Conservation (phyloP, 140 eudicot genomes). For the Oenanthe javanica region DNA sequence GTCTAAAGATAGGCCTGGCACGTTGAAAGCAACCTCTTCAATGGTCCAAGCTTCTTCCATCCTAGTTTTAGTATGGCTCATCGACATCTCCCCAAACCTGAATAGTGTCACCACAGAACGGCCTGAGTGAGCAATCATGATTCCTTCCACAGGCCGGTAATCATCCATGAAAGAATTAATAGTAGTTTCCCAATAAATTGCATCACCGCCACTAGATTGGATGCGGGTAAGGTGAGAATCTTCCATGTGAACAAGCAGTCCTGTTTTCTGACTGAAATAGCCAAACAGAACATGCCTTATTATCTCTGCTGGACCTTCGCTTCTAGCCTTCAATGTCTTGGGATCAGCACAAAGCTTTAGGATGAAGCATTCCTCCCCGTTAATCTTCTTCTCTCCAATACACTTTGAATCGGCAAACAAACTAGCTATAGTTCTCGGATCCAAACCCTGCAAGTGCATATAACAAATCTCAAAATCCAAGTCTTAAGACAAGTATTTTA, state of each 20-base stretch:
- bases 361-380: slow-evolving; percentile 85
- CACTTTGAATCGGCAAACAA: slow-evolving; percentile 74
- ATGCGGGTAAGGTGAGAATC: slow-evolving; percentile 91
- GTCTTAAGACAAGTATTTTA: neutral
- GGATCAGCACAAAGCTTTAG: slow-evolving; percentile 74
- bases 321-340: slow-evolving; percentile 59
- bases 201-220: slow-evolving; percentile 73
- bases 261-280: slow-evolving; percentile 82
- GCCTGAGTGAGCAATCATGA: slow-evolving; percentile 91
- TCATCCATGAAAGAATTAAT: slow-evolving; percentile 67
- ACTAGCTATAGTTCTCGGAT: slow-evolving; percentile 79
- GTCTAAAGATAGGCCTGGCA: slow-evolving; percentile 75
- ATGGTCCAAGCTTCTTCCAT: slow-evolving; percentile 95
- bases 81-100: slow-evolving; percentile 78
- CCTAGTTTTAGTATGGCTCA: slow-evolving; percentile 84
- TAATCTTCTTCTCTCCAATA: slow-evolving; percentile 76
- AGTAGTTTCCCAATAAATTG: slow-evolving; percentile 84
- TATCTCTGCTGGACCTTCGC: slow-evolving; percentile 92
- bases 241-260: slow-evolving; percentile 70
- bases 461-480: neutral
- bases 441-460: slow-evolving; percentile 63
- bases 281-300: slow-evolving; percentile 80
- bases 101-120: slow-evolving; percentile 76
- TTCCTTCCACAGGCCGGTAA: slow-evolving; percentile 74
- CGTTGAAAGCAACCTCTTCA: slow-evolving; percentile 80